A percentile compares a stretch with the other conserved stretches of the same genome.
Conservation (phyloP, 202 grass and related monocot species). For the Setaria italica region DNA sequence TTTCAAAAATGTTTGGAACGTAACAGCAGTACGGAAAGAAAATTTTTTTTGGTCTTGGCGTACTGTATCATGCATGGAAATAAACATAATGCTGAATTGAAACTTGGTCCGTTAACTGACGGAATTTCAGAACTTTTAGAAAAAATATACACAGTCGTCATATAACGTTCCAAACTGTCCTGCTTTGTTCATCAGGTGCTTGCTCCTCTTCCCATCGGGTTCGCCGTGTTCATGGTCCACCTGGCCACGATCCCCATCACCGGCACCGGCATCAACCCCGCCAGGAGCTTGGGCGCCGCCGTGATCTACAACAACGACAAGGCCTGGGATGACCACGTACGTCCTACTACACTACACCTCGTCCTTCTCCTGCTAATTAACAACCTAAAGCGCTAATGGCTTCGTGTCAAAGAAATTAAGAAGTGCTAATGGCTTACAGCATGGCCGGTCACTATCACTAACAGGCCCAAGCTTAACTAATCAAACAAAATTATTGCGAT, state of each 20-base stretch:
- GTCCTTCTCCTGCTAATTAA: background rate
- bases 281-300: slow-evolving; percentile 72
- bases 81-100: background rate
- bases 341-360: background rate
- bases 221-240: slow-evolving; percentile 89
- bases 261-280: slow-evolving; percentile 78
- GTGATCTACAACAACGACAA: slow-evolving; percentile 81
- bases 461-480: background rate
- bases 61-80: too few species aligned
- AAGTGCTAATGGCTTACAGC: slow-evolving; percentile 46
- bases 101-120: background rate
- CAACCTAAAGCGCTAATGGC: slow-evolving; percentile 27
- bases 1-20: too few species aligned
- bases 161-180: background rate
- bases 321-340: slow-evolving; percentile 78
- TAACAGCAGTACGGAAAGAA: too few species aligned
- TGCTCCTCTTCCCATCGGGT: slow-evolving; percentile 80
- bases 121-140: background rate
- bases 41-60: too few species aligned
- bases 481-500: background rate
- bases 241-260: slow-evolving; percentile 77
- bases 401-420: too few species aligned
- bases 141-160: background rate
- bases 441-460: slow-evolving; percentile 36
- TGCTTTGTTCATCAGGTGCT: slow-evolving; percentile 58